These are phyloP conservation scores for Penicillium cinerascens DNA, from an alignment of 495 filamentous ascomycete species.

Conservation along the genomic window DNA sequence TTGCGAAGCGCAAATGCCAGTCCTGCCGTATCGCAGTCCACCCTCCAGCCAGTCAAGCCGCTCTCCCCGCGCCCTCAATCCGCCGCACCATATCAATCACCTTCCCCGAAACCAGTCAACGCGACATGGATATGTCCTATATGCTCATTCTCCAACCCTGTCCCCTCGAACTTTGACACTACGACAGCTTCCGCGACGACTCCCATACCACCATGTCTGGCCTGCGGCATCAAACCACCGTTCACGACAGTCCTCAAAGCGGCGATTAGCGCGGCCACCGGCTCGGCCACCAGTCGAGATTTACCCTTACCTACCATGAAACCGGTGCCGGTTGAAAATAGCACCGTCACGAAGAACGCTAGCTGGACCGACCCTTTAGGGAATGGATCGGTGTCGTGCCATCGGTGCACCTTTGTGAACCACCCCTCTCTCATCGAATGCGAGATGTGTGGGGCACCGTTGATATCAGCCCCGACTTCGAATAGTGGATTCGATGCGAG, in stretches of 20 bases:
- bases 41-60: conserved; percentile 16
- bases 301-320: conserved; percentile 18
- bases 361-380: conserved; percentile 1
- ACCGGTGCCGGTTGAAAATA: conserved; percentile 11
- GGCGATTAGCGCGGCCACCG: conserved; percentile 58
- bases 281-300: conserved; percentile 41
- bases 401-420: conserved; percentile 90
- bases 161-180: conserved; percentile 89
- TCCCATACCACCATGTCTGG: conserved; percentile 79
- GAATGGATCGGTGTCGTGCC: conserved; percentile 51
- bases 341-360: conserved; percentile 4
- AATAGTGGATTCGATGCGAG: conserved; percentile 1
- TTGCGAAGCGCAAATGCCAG: conserved; percentile 33
- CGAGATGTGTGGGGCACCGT: conserved; percentile 84
- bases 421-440: conserved; percentile 82
- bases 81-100: conserved; percentile 13
- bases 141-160: conserved; percentile 93
- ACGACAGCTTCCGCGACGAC: conserved; percentile 69
- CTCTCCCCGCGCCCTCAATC: conserved; percentile 27
- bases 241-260: conserved; percentile 80
- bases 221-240: conserved; percentile 91
- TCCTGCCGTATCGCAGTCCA: conserved; percentile 29
- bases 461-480: conserved; percentile 37
- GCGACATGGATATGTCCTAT: conserved; percentile 98
- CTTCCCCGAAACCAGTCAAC: conserved; percentile 36